Evolutionary conservation across 257 asterid species (phyloP).

Genomic region (Solanum lycopersicoides): DNA sequence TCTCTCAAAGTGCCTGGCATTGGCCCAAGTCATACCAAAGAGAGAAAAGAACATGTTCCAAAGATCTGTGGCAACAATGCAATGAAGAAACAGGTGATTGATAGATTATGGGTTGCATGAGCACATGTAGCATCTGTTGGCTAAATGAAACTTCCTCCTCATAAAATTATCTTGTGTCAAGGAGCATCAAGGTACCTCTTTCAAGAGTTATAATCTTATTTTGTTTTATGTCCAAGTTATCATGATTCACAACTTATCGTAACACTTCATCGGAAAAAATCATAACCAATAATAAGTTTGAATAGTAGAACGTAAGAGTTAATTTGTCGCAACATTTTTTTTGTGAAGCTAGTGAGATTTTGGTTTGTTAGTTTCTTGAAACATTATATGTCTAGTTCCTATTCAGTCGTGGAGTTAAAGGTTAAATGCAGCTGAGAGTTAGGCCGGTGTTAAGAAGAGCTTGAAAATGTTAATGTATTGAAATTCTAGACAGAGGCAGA

Average conservation of each 20-base stretch:
- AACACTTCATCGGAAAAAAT: background rate
- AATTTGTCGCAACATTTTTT: background rate
- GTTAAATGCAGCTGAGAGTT: background rate
- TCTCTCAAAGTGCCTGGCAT: no score
- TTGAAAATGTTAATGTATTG: background rate
- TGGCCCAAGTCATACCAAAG: no score
- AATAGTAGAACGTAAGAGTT: background rate
- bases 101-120: no score
- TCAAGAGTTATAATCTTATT: background rate
- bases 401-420: background rate
- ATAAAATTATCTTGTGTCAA: background rate
- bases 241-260: background rate
- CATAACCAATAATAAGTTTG: background rate
- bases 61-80: no score
- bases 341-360: background rate
- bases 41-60: no score
- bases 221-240: no score
- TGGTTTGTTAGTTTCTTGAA: background rate
- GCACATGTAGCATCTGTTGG: no score
- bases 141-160: no score
- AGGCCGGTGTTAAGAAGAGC: background rate
- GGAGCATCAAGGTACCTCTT: background rate
- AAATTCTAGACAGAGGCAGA: background rate
- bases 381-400: background rate
- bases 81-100: no score